These are phyloP conservation scores for Pythium pyrilobum DNA, from an alignment of 352 stramenopile species.

Conservation along the genomic window DNA sequence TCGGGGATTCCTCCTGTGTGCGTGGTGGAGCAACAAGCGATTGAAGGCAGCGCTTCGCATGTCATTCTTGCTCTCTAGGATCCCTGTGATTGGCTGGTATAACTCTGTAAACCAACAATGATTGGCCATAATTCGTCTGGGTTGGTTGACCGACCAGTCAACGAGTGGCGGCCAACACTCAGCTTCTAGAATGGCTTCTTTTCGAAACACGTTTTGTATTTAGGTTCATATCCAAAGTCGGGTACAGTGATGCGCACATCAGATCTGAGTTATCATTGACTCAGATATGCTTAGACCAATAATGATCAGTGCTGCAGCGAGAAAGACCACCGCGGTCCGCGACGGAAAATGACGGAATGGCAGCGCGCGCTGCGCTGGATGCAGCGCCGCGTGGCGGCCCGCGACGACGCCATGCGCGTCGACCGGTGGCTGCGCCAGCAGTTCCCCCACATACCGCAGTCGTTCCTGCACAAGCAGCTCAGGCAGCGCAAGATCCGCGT, in stretches of 20 bases:
- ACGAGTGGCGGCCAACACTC: conserved; percentile 2
- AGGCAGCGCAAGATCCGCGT: conserved; percentile 67
- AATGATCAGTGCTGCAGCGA: too few species aligned
- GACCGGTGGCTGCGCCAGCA: conserved; percentile 59
- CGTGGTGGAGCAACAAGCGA: not conserved
- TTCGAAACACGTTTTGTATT: not conserved
- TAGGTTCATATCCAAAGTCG: not conserved
- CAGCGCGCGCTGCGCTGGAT: conserved; percentile 43
- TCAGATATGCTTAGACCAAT: conserved; percentile 1
- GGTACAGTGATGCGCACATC: too few species aligned
- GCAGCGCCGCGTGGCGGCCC: conserved; percentile 31
- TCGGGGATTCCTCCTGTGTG: not conserved
- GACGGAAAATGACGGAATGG: conserved; percentile 28
- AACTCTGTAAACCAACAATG: not conserved
- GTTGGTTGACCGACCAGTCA: not conserved
- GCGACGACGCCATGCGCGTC: conserved; percentile 54
- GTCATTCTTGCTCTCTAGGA: not conserved
- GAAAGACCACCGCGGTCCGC: too few species aligned
- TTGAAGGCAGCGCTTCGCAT: not conserved
- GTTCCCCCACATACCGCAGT: conserved; percentile 47
- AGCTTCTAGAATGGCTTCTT: conserved; percentile 14
- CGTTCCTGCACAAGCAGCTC: conserved; percentile 56
- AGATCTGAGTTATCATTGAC: too few species aligned
- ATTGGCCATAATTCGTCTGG: conserved; percentile 4
- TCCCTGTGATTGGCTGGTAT: not conserved